Base-by-base conservation (phyloP, 2,329 filamentous ascomycete genomes). In the Furcasterigmium sp. region DNA sequence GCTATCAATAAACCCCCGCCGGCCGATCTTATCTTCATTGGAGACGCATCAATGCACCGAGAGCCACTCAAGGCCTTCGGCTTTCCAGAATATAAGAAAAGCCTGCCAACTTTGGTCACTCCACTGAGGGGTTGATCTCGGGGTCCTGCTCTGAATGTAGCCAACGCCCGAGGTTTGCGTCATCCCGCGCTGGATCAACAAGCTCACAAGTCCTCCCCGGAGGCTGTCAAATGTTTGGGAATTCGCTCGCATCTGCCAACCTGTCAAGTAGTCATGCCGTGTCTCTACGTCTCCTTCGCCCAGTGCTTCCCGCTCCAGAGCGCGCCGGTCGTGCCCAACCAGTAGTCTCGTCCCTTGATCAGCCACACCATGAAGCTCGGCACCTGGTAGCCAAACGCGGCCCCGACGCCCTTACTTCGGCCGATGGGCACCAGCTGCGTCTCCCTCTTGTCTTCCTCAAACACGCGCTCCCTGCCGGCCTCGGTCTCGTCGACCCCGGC, bases 301-400 rank as follows among this genome's bases (percentile, higher is more conserved):
- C 71, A 78, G 39, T 74, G 68, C 43, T 69, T 69, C 14, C 73
- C 74, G 55, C 56, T 73, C 74, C 73, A 78, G 13, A 76, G 43
- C 4, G 51, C 51, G 1, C 56, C 65, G 2, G 67, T 70, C 9
- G 68, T 74, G 68, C 70, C 72, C 21, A 76, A 43, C 69, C 70
- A 78, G 47, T 74, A 74, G 47, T 75, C 69, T 15, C 70, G 56
- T 2, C 73, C 70, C 51, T 76, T 76, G 40, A 75, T 62, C 52
- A 69, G 38, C 68, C 71, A 75, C 0, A 75, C 64, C 34, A 70
- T 14, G 20, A 65, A 68, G 39, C 70, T 67, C 0, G 71, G 70
- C 19, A 75, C 4, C 30, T 53, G 53, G 23, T 52, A 70, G 1
- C 72, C 71, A 56, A 68, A 68, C 0, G 55, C 60, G 0, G 64